A percentile compares a stretch with the other conserved stretches of the same genome.
Conservation (phyloP, 306 rosid species). For the Malus orientalis region DNA sequence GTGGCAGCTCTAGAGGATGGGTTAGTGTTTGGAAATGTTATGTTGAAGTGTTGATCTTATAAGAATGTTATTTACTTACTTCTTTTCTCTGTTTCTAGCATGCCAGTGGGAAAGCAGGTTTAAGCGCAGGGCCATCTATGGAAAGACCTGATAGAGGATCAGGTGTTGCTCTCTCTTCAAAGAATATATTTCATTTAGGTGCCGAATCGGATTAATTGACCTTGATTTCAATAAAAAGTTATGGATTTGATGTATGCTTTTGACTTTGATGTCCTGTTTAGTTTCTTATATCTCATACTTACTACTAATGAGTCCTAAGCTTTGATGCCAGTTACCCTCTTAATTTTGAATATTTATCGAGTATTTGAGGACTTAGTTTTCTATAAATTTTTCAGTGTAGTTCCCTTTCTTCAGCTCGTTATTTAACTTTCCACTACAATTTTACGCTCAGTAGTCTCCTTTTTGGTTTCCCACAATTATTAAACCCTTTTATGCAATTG, state of each 20-base stretch:
- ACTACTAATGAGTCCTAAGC: neutral
- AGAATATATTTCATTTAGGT: slow-evolving; percentile 8
- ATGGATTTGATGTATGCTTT: neutral
- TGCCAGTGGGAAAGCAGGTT: slow-evolving; percentile 60
- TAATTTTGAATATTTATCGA: neutral
- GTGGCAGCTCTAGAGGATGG: slow-evolving; percentile 68
- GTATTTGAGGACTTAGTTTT: neutral
- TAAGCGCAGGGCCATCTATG: slow-evolving; percentile 47
- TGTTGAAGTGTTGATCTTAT: slow-evolving; percentile 2
- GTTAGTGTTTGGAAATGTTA: slow-evolving; percentile 39
- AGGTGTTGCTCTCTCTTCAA: slow-evolving; percentile 41
- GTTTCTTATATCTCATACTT: neutral
- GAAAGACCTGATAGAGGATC: slow-evolving; percentile 68
- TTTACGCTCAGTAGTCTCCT: neutral
- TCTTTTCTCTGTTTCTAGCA: slow-evolving; percentile 42
- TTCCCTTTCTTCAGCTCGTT: neutral
- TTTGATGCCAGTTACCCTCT: neutral
- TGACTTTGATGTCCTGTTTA: neutral
- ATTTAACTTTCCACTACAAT: neutral
- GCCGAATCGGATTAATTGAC: neutral
- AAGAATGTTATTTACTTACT: slow-evolving; percentile 26
- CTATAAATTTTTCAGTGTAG: neutral
- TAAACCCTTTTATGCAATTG: slow-evolving; percentile 23
- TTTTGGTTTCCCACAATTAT: neutral
- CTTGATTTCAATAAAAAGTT: neutral